A percentile compares a stretch with the other conserved stretches of the same genome.
phyloP scores from a whole-genome alignment of 2,329 filamentous ascomycete species.

The Neopestalotiopsis clavispora region DNA sequence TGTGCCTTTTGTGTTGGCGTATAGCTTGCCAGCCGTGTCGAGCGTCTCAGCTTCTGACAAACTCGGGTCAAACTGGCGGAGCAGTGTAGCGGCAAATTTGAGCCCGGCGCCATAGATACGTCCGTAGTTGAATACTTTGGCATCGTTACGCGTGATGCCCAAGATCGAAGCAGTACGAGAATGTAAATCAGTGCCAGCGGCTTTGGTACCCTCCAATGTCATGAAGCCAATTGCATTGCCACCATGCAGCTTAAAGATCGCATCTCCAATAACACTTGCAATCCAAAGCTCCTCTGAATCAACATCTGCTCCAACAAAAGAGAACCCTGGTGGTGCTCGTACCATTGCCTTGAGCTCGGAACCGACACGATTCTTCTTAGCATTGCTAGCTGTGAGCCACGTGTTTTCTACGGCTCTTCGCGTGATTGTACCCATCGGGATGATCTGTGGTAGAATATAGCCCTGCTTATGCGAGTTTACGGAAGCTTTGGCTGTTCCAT shows the following conservation, averaged over 20 bases:
- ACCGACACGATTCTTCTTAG: slow-evolving; percentile 92
- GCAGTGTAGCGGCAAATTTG: slow-evolving; percentile 87
- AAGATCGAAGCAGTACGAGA: slow-evolving; percentile 91
- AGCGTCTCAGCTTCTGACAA: slow-evolving; percentile 81
- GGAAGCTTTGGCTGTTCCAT: background rate
- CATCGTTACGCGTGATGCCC: slow-evolving; percentile 92
- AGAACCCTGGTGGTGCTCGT: slow-evolving; percentile 85
- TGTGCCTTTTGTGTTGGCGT: slow-evolving; percentile 86
- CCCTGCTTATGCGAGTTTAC: slow-evolving; percentile 50
- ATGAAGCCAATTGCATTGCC: slow-evolving; percentile 99
- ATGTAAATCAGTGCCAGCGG: slow-evolving; percentile 91
- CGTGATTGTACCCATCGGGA: slow-evolving; percentile 98
- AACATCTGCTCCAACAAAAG: slow-evolving; percentile 95
- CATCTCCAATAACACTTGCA: slow-evolving; percentile 90
- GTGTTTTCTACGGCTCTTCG: slow-evolving; percentile 95
- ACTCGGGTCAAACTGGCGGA: slow-evolving; percentile 90
- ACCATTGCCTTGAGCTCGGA: slow-evolving; percentile 98
- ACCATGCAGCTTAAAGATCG: slow-evolving; percentile 92
- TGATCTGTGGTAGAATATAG: slow-evolving; percentile 92
- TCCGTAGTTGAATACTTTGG: slow-evolving; percentile 98
- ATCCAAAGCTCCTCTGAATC: slow-evolving; percentile 99
- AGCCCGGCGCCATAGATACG: slow-evolving; percentile 98
- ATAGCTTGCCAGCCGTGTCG: slow-evolving; percentile 78
- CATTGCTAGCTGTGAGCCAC: slow-evolving; percentile 97
- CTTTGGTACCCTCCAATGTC: slow-evolving; percentile 96